These are phyloP conservation scores for Mortierella sp. DNA, from an alignment of 371 early-diverging fungal species.

Conservation along the genomic window DNA sequence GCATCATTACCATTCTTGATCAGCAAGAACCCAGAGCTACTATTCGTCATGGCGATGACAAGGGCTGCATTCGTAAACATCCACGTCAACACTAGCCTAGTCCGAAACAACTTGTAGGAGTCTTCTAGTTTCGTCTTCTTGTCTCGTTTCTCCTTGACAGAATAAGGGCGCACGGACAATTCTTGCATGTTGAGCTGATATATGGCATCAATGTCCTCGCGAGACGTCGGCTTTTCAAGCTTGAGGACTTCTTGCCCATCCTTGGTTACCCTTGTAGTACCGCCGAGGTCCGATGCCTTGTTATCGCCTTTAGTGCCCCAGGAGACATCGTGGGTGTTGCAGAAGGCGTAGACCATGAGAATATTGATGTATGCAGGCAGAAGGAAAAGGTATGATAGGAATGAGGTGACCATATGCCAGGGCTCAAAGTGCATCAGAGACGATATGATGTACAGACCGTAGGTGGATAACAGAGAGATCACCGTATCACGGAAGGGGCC, in stretches of 20 bases:
- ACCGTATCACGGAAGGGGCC: constrained; percentile 85
- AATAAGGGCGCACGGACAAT: constrained; percentile 55
- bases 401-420: constrained; percentile 95
- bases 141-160: constrained; percentile 69
- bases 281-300: constrained; percentile 32
- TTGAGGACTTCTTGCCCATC: constrained; percentile 51
- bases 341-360: constrained; percentile 93
- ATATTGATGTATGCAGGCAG: constrained; percentile 88
- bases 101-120: constrained; percentile 87
- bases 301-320: constrained; percentile 97
- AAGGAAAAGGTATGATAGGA: constrained; percentile 87
- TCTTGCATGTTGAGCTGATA: constrained; percentile 75
- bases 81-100: constrained; percentile 86
- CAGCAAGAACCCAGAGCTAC: neutral
- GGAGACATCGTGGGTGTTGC: constrained; percentile 91
- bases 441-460: constrained; percentile 83
- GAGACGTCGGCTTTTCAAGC: constrained; percentile 49
- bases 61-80: constrained; percentile 82
- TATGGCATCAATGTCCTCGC: constrained; percentile 60
- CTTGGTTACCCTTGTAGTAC: constrained; percentile 32
- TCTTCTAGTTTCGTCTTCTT: constrained; percentile 88
- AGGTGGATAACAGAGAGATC: constrained; percentile 84
- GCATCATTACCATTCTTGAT: neutral
- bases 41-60: constrained; percentile 66
- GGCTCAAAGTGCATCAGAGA: constrained; percentile 87